Evolutionary conservation across 805 yeast species (phyloP).

Genomic region (Lachancea sp.): DNA sequence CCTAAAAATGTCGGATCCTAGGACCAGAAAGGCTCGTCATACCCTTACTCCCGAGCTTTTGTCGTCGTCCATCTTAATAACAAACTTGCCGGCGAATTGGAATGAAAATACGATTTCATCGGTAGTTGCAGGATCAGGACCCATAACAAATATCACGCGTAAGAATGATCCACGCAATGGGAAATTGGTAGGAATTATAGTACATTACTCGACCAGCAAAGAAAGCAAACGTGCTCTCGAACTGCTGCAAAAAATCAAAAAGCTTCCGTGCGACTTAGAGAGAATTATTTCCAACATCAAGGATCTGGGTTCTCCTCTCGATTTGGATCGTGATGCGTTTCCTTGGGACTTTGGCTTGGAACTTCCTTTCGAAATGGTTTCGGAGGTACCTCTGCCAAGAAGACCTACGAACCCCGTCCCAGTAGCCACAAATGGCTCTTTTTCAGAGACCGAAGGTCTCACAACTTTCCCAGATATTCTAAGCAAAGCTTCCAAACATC

Average conservation of each 20-base stretch:
- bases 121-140: constrained; percentile 68
- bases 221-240: constrained; percentile 27
- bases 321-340: constrained; percentile 27
- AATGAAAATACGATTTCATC: constrained; percentile 53
- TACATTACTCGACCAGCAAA: constrained; percentile 23
- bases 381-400: constrained; percentile 31
- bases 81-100: constrained; percentile 65
- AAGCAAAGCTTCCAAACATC: constrained; percentile 47
- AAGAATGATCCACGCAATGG: constrained; percentile 33
- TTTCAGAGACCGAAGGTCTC: constrained; percentile 8
- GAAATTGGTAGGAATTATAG: constrained; percentile 40
- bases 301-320: constrained; percentile 11
- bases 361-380: constrained; percentile 32
- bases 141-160: constrained; percentile 40
- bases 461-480: constrained; percentile 41
- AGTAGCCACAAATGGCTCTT: constrained; percentile 1
- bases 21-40: constrained; percentile 31
- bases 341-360: constrained; percentile 30
- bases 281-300: constrained; percentile 22
- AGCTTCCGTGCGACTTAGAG: constrained; percentile 26
- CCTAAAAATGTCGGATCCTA: constrained; percentile 24
- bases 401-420: constrained; percentile 20
- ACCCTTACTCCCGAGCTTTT: constrained; percentile 28
- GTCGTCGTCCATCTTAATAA: constrained; percentile 27
- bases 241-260: constrained; percentile 22